Evolutionary conservation across 139 green algal genomes (phyloP).

Genomic region (Chlamydomonas urium): DNA sequence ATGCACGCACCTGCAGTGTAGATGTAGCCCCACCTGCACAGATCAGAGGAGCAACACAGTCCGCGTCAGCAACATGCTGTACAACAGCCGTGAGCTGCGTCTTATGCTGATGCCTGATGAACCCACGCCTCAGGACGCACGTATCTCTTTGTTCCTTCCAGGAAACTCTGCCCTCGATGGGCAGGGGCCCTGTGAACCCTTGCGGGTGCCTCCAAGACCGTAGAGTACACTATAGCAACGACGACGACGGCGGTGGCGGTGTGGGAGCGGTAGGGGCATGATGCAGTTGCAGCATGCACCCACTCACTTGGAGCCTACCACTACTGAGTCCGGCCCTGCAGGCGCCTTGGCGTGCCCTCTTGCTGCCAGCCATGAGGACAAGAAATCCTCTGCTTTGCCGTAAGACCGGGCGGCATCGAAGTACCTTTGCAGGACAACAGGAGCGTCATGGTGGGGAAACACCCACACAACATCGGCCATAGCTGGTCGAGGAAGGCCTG

Average conservation of each 20-base stretch:
- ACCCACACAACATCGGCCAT: neutral
- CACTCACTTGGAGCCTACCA: slow-evolving; percentile 8
- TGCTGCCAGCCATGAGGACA: slow-evolving; percentile 39
- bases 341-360: slow-evolving; percentile 5
- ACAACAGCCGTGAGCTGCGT: too few relatives aligned
- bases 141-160: too few relatives aligned
- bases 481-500: too few relatives aligned
- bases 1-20: slow-evolving; percentile 11
- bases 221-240: too few relatives aligned
- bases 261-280: neutral
- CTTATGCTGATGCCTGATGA: too few relatives aligned
- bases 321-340: neutral
- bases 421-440: slow-evolving; percentile 25
- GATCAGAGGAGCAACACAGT: too few relatives aligned
- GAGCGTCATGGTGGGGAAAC: neutral
- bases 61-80: neutral
- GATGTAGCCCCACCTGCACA: slow-evolving; percentile 12
- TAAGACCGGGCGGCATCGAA: slow-evolving; percentile 48
- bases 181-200: too few relatives aligned
- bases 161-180: too few relatives aligned
- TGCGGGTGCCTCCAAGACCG: too few relatives aligned
- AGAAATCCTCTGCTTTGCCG: slow-evolving; percentile 50
- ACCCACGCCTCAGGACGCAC: too few relatives aligned
- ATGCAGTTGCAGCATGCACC: neutral
- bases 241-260: too few relatives aligned